Conservation (phyloP, 2,329 filamentous ascomycete genomes). For the Chaetomium sp. region DNA sequence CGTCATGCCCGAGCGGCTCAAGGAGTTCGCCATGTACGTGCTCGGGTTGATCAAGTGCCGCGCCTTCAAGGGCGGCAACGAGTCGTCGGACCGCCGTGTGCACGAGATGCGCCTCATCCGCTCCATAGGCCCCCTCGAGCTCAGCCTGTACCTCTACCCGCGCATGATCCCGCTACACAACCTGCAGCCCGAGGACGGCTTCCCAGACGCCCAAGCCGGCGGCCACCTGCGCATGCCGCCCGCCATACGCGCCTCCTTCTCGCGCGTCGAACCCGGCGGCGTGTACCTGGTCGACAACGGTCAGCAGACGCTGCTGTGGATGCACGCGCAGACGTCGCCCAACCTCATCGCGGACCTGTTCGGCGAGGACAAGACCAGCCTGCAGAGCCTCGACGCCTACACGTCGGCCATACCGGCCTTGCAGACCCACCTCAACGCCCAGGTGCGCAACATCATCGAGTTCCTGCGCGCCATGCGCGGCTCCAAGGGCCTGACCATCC, state of each 20-base stretch:
- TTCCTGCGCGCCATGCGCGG: slow-evolving; percentile 80
- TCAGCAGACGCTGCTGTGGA: slow-evolving; percentile 87
- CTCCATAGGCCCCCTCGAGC: slow-evolving; percentile 80
- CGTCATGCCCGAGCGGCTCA: slow-evolving; percentile 91
- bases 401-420: slow-evolving; percentile 78
- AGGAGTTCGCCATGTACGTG: slow-evolving; percentile 97
- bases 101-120: slow-evolving; percentile 91
- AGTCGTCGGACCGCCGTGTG: slow-evolving; percentile 85
- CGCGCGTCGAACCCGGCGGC: slow-evolving; percentile 86
- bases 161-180: slow-evolving; percentile 92
- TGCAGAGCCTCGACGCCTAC: slow-evolving; percentile 81
- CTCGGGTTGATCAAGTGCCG: slow-evolving; percentile 86
- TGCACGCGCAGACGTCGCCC: slow-evolving; percentile 88
- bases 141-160: slow-evolving; percentile 92
- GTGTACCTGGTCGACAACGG: slow-evolving; percentile 96
- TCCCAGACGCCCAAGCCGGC: slow-evolving; percentile 77
- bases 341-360: slow-evolving; percentile 91
- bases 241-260: slow-evolving; percentile 78
- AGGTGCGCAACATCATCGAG: slow-evolving; percentile 90
- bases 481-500: slow-evolving; percentile 84
- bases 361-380: slow-evolving; percentile 69
- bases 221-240: slow-evolving; percentile 85
- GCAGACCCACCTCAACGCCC: slow-evolving; percentile 89
- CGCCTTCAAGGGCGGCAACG: slow-evolving; percentile 89
- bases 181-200: slow-evolving; percentile 83